Conservation (phyloP, 257 asterid species). For the Datura wrightii region DNA sequence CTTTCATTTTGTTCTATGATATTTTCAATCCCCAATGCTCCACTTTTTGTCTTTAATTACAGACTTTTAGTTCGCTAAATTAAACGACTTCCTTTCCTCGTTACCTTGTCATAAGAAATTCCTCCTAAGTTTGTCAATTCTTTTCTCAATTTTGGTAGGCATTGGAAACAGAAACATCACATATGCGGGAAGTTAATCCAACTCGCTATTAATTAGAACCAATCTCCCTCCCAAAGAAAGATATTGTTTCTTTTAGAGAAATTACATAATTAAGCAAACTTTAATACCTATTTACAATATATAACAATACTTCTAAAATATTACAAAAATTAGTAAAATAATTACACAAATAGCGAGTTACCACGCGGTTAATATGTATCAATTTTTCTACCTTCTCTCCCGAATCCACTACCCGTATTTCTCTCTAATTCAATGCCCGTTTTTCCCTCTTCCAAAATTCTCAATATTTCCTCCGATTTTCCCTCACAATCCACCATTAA, state of each 20-base stretch:
- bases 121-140: background rate
- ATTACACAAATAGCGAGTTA: no score
- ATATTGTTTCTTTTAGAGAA: background rate
- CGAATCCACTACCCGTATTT: no score
- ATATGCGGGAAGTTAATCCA: background rate
- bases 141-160: background rate
- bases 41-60: background rate
- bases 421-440: no score
- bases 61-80: background rate
- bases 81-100: background rate
- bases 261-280: no score
- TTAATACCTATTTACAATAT: no score
- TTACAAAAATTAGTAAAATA: no score
- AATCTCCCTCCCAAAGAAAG: background rate
- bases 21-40: background rate
- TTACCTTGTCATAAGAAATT: slow-evolving; percentile 4
- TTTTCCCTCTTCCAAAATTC: no score
- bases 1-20: background rate
- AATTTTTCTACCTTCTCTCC: no score
- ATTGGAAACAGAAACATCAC: slow-evolving; percentile 9
- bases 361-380: no score
- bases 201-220: background rate
- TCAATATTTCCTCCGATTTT: no score
- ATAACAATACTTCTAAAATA: no score
- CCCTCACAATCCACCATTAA: no score